Evolutionary conservation across 257 asterid genomes (phyloP).

Genomic region (Salvia hispanica): DNA sequence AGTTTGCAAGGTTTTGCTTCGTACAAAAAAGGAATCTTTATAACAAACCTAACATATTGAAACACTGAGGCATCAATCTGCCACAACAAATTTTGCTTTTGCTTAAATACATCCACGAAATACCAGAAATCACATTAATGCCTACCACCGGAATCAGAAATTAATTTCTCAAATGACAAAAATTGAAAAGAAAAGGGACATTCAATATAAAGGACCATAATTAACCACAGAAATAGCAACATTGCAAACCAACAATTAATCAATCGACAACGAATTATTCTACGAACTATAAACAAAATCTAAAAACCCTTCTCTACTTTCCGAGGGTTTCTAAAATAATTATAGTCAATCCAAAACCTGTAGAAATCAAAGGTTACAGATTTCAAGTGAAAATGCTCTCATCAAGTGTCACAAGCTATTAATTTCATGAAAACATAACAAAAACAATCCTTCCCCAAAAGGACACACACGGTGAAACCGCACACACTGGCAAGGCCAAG

Average conservation of each 20-base stretch:
- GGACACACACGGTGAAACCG: not conserved
- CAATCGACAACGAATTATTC: not conserved
- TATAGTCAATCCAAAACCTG: not conserved
- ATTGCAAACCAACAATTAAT: not conserved
- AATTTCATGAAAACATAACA: not conserved
- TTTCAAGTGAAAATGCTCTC: slow-evolving; percentile 15
- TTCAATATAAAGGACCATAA: not conserved
- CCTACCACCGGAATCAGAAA: not conserved
- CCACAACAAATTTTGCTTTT: not conserved
- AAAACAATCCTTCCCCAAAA: not conserved
- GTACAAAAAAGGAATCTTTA: not conserved
- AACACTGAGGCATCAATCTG: not conserved
- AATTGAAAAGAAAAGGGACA: not conserved
- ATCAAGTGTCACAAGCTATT: not conserved
- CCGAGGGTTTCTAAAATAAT: not conserved
- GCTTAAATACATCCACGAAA: not conserved
- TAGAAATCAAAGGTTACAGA: not conserved
- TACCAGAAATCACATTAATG: not conserved
- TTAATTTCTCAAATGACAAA: not conserved
- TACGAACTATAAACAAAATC: not conserved
- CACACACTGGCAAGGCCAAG: slow-evolving; percentile 4
- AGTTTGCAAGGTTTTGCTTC: not conserved
- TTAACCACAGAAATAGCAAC: not conserved
- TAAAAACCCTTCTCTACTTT: not conserved
- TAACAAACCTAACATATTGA: not conserved